Base-by-base conservation (phyloP, 805 yeast genomes). In the Suhomyces sp. region DNA sequence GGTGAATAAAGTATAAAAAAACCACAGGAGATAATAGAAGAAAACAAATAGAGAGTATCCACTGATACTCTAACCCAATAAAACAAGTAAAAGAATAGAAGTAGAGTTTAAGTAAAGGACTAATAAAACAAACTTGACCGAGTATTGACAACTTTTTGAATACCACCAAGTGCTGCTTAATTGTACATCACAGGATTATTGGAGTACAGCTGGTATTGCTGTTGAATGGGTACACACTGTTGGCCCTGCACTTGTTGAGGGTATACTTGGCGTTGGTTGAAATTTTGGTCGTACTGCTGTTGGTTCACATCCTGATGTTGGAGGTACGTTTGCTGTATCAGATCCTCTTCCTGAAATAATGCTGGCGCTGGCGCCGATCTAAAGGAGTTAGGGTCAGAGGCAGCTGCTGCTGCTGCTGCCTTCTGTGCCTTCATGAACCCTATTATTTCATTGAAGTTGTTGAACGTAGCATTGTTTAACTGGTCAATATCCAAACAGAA, bases 401-500 rank as follows among this genome's bases (percentile, higher is more conserved):
- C 44, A 21, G 44, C 44, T 10, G 44, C 44, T 13, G 22, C 40
- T 0, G 33, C 43, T 40, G 44, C 46, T 33, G 44, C 43, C 12
- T 49, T 46, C 24, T 44, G 51, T 6, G 47, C 51, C 44, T 51
- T 51, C 54, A 54, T 51, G 37, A 43, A 49, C 29, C 48, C 48
- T 7, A 54, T 49, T n/a, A 54, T 49, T 46, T 54, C 57, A 44
- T 55, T 53, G 46, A 48, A 53, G 52, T 53, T 51, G 48, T 55
- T 55, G 50, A 53, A 51, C 6, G 55, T 49, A 12, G 57, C 56
- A 20, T 52, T 53, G 49, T 66, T 65, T 64, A 73, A 66, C 58
- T 75, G 79, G 50, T 74, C 78, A 12, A 69, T 60, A 55, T 74
- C 78, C 50, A 74, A 67, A 58, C 79, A 74, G 54, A 58, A 74